Evolutionary conservation across 331 rosid species (phyloP).

Genomic region (Quercus phellos): DNA sequence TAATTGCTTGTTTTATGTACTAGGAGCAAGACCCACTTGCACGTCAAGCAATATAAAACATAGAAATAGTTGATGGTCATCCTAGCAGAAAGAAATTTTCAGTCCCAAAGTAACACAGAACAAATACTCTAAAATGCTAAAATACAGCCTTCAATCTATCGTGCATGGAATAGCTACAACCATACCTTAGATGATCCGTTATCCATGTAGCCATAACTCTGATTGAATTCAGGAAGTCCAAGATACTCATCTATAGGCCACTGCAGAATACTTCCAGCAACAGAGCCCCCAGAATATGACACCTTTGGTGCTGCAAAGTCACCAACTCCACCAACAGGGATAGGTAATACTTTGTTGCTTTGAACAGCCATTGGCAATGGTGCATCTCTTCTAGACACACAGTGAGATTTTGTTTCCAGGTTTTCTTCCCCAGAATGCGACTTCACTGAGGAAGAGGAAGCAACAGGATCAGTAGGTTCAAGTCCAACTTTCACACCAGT

Average conservation of each 20-base stretch:
- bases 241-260: constrained; percentile 75
- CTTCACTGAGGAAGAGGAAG: constrained; percentile 48
- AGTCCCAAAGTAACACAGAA: background rate
- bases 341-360: constrained; percentile 32
- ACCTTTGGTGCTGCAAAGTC: constrained; percentile 37
- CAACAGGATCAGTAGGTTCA: constrained; percentile 52
- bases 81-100: background rate
- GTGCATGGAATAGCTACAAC: constrained; percentile 13
- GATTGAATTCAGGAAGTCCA: constrained; percentile 55
- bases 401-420: constrained; percentile 41
- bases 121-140: background rate
- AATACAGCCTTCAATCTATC: background rate
- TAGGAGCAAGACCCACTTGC: background rate
- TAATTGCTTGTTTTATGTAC: background rate
- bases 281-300: constrained; percentile 58
- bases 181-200: constrained; percentile 76
- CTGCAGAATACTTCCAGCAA: constrained; percentile 51
- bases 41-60: background rate
- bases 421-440: constrained; percentile 44
- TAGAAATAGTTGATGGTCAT: background rate
- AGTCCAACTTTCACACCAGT: constrained; percentile 75
- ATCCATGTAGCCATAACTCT: constrained; percentile 56
- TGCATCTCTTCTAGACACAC: constrained; percentile 36
- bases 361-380: constrained; percentile 39
- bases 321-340: constrained; percentile 38